Evolutionary conservation across 2,329 filamentous ascomycete genomes (phyloP).

Genomic region (Colletotrichum gloeosporioides): DNA sequence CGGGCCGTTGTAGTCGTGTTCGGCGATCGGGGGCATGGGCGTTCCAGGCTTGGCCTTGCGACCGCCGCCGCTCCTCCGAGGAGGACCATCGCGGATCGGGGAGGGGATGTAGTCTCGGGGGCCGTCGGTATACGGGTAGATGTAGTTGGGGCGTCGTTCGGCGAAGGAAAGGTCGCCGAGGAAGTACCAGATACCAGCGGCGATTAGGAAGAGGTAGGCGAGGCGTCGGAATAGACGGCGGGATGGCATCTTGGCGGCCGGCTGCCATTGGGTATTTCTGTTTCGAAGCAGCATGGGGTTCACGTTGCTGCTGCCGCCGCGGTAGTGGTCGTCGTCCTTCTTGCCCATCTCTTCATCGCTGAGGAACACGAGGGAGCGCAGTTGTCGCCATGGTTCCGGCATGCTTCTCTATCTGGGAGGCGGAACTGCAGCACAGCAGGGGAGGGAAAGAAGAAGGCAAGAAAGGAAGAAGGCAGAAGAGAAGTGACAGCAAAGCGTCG

Average conservation of each 20-base stretch:
- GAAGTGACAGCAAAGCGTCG: conserved; percentile 1
- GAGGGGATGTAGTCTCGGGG: neutral
- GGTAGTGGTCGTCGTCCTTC: conserved; percentile 62
- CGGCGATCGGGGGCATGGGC: conserved; percentile 18
- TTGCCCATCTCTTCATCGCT: conserved; percentile 63
- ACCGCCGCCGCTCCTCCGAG: neutral
- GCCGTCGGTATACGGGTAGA: conserved; percentile 31
- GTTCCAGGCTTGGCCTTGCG: conserved; percentile 20
- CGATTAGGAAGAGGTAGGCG: conserved; percentile 50
- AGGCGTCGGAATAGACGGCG: conserved; percentile 62
- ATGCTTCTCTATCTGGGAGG: conserved; percentile 31
- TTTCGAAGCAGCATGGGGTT: conserved; percentile 26
- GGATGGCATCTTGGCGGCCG: conserved; percentile 45
- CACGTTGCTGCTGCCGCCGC: conserved; percentile 21
- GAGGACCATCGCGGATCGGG: conserved; percentile 6
- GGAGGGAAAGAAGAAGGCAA: neutral
- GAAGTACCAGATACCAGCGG: conserved; percentile 66
- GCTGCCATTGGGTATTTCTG: conserved; percentile 43
- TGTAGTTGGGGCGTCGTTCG: conserved; percentile 39
- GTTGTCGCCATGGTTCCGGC: conserved; percentile 36
- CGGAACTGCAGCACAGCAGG: neutral
- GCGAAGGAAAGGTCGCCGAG: conserved; percentile 64
- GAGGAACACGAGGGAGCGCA: conserved; percentile 46
- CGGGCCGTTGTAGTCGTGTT: conserved; percentile 66
- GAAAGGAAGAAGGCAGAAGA: neutral